Conservation (phyloP, 331 rosid genomes). For the Malus hybrid region DNA sequence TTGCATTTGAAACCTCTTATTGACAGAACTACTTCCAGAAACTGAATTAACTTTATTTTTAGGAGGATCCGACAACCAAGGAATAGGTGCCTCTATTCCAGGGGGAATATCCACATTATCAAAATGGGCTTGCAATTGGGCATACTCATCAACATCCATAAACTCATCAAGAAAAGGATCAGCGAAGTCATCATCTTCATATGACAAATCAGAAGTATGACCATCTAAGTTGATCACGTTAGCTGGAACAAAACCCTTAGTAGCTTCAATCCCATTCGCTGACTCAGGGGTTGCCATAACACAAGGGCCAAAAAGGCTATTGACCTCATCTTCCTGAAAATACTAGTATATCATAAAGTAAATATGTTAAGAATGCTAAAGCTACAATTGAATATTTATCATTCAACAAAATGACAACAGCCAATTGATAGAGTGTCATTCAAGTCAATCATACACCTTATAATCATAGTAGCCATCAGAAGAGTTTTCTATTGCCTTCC, state of each 20-base stretch:
- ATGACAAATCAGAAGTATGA: conserved; percentile 44
- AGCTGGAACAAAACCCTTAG: conserved; percentile 31
- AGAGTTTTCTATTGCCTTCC: conserved; percentile 40
- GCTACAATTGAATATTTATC: not conserved
- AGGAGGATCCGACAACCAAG: conserved; percentile 55
- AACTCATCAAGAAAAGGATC: conserved; percentile 34
- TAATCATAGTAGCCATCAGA: conserved; percentile 29
- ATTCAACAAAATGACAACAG: conserved; percentile 2
- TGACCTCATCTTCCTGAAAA: conserved; percentile 38
- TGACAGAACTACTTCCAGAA: conserved; percentile 31
- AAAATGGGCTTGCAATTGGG: conserved; percentile 61
- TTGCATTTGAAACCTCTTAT: conserved; percentile 15
- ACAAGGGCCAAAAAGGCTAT: conserved; percentile 20
- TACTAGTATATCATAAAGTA: not conserved
- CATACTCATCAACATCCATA: conserved; percentile 54
- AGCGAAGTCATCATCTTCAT: conserved; percentile 31
- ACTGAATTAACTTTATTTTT: conserved; percentile 9
- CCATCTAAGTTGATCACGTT: conserved; percentile 44
- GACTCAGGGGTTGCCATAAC: conserved; percentile 32
- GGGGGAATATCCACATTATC: conserved; percentile 74
- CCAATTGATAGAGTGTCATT: not conserved
- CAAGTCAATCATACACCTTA: conserved; percentile 41
- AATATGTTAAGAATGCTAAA: not conserved
- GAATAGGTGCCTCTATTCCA: conserved; percentile 76
- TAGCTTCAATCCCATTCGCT: conserved; percentile 33